Conservation (phyloP, 176 grass and related monocot species). For the Aegilops bicornis region DNA sequence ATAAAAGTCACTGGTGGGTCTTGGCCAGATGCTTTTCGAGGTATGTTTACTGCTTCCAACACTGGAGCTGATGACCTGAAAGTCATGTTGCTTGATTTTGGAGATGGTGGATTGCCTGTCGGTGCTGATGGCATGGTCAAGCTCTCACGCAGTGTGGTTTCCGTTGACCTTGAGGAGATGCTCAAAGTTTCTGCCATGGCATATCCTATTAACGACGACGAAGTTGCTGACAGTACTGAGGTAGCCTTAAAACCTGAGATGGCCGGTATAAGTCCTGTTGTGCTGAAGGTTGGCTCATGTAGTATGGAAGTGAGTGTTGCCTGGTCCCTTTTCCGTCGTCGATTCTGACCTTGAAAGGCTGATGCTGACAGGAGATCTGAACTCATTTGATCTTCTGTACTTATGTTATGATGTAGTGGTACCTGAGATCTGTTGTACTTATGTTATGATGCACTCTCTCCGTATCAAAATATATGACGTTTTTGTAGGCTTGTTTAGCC, state of each 20-base stretch:
- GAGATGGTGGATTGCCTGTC: background rate
- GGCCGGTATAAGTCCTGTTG: background rate
- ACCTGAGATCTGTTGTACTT: too few relatives aligned
- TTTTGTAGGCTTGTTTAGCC: too few relatives aligned
- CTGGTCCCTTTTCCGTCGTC: background rate
- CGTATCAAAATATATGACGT: too few relatives aligned
- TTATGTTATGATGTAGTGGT: too few relatives aligned
- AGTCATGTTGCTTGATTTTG: background rate
- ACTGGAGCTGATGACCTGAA: background rate
- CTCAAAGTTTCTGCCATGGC: background rate
- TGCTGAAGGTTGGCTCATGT: background rate
- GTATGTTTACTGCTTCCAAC: background rate
- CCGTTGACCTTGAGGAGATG: background rate
- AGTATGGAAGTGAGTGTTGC: background rate
- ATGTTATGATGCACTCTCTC: too few relatives aligned
- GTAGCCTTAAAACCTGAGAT: background rate
- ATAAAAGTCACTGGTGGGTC: background rate
- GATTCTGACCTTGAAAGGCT: too few relatives aligned
- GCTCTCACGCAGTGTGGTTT: background rate
- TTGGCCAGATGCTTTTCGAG: background rate
- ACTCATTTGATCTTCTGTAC: too few relatives aligned
- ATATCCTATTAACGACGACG: background rate
- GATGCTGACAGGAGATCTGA: too few relatives aligned
- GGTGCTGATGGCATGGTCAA: background rate
- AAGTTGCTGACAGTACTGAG: background rate